Conservation (phyloP, 768 basidiomycete genomes). For the Pleurotus salmoneostramineus region DNA sequence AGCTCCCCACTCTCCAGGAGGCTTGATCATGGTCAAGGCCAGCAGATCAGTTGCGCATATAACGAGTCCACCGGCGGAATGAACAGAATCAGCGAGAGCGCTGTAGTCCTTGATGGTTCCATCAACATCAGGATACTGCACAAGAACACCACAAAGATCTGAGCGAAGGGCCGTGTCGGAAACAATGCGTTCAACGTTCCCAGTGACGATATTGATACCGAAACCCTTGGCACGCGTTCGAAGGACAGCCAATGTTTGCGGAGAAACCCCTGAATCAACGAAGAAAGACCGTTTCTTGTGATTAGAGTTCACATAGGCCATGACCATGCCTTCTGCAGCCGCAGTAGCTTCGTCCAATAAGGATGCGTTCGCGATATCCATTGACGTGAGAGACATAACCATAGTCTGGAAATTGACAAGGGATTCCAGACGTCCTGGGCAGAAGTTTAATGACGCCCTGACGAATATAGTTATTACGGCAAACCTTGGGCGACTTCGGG, state of each 20-base stretch:
- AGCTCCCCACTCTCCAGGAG: constrained; percentile 98
- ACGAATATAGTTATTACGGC: constrained; percentile 11
- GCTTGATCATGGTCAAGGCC: constrained; percentile 87
- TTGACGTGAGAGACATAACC: constrained; percentile 89
- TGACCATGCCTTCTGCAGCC: constrained; percentile 95
- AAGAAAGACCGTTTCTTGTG: constrained; percentile 82
- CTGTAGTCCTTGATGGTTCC: constrained; percentile 77
- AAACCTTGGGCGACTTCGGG: constrained; percentile 97
- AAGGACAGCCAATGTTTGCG: constrained; percentile 89
- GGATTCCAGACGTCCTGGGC: constrained; percentile 87
- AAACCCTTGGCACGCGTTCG: constrained; percentile 91
- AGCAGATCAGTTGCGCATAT: constrained; percentile 90
- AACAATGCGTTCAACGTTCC: constrained; percentile 49
- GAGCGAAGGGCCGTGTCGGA: constrained; percentile 48
- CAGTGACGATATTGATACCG: constrained; percentile 77
- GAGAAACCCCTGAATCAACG: constrained; percentile 77
- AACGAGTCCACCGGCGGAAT: constrained; percentile 75
- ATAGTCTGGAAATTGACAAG: constrained; percentile 97
- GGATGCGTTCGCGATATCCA: constrained; percentile 96
- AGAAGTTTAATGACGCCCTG: constrained; percentile 7
- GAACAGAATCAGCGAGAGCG: constrained; percentile 60
- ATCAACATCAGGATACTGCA: constrained; percentile 94
- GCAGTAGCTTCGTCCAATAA: constrained; percentile 94
- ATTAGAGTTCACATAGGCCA: constrained; percentile 69
- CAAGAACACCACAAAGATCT: constrained; percentile 80